phyloP scores from a whole-genome alignment of 495 filamentous ascomycete genomes.

The Penicillium arizonense region DNA sequence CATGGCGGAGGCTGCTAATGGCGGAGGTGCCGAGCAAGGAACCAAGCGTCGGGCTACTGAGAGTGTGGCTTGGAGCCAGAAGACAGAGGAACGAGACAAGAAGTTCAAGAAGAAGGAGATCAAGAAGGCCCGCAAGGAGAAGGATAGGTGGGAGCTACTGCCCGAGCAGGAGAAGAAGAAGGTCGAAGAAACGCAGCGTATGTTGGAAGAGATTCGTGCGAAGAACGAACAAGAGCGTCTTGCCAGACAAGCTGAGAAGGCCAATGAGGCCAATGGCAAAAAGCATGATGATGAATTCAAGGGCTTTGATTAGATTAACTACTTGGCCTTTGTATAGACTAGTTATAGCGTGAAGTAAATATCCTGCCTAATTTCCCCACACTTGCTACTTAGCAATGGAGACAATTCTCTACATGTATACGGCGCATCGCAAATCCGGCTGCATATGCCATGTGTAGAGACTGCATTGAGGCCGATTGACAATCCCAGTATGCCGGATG shows the following conservation, averaged over 20 bases:
- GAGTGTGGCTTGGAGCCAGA: slow-evolving; percentile 79
- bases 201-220: slow-evolving; percentile 70
- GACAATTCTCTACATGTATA: too few relatives aligned
- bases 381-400: too few relatives aligned
- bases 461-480: slow-evolving; percentile 66
- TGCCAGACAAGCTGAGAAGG: slow-evolving; percentile 20
- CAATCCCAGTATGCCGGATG: slow-evolving; percentile 58
- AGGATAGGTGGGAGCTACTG: slow-evolving; percentile 65
- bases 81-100: slow-evolving; percentile 67
- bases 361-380: too few relatives aligned
- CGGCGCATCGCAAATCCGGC: too few relatives aligned
- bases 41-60: slow-evolving; percentile 44
- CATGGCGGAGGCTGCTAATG: slow-evolving; percentile 42
- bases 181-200: slow-evolving; percentile 64
- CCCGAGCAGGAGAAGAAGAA: slow-evolving; percentile 70
- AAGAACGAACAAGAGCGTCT: slow-evolving; percentile 45
- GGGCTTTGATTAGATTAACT: slow-evolving; percentile 38
- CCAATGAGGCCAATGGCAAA: neutral
- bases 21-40: slow-evolving; percentile 25
- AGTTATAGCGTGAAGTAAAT: too few relatives aligned
- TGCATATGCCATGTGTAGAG: slow-evolving; percentile 60
- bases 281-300: slow-evolving; percentile 34
- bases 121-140: slow-evolving; percentile 70
- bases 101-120: slow-evolving; percentile 68
- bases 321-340: neutral